Conservation (phyloP, 129 eudicot genomes). For the Apium graveolens region DNA sequence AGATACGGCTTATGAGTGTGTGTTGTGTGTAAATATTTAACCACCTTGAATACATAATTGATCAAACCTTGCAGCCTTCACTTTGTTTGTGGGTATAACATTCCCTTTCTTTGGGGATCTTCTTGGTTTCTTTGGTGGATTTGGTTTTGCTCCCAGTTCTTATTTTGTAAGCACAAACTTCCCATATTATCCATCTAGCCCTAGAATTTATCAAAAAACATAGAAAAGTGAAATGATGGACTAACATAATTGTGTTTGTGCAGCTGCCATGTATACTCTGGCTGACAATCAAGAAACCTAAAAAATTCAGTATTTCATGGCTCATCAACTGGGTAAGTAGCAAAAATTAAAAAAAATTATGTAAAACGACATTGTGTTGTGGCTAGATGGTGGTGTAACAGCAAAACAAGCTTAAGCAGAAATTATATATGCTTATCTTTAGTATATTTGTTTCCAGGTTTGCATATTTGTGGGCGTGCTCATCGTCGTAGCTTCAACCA, state of each 20-base stretch:
- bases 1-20: background rate
- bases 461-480: constrained; percentile 69
- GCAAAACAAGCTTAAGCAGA: background rate
- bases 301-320: constrained; percentile 63
- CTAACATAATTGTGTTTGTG: background rate
- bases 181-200: background rate
- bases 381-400: background rate
- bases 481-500: constrained; percentile 72
- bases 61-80: constrained; percentile 55
- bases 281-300: constrained; percentile 77
- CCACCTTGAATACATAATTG: background rate
- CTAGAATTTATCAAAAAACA: background rate
- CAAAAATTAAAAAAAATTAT: background rate
- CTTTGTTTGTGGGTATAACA: constrained; percentile 70
- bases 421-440: background rate
- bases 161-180: constrained; percentile 51
- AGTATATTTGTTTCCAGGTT: constrained; percentile 29
- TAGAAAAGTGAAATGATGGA: background rate
- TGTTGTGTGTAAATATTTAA: background rate
- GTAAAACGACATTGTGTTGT: background rate
- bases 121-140: constrained; percentile 98
- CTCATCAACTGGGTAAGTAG: constrained; percentile 67
- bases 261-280: constrained; percentile 91
- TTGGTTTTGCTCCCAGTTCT: constrained; percentile 94
- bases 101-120: constrained; percentile 97